Base-by-base conservation (phyloP, 805 yeast species). In the Naumovozyma baii region DNA sequence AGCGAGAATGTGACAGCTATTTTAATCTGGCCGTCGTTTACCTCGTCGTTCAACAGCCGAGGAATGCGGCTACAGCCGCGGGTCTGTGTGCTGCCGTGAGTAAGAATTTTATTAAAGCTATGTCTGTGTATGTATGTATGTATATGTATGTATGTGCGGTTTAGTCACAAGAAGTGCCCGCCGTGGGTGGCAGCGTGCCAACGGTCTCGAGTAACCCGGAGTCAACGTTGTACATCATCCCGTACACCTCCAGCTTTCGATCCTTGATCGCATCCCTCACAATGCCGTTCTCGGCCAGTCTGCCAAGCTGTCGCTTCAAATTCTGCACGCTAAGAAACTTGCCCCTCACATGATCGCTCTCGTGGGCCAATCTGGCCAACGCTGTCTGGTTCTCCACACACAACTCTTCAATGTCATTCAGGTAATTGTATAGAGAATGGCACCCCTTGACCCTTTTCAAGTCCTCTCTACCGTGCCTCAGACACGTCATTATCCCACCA, bases 401-500 rank as follows among this genome's bases (percentile, higher is more conserved):
- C 39, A 84, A 72, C 39, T 79, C 82, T 51, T 81, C 67, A 67
- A 78, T 51, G 72, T 76, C 77, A 51, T 80, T 85, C 49, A 88
- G 64, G 41, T 67, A 63, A 22, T 53, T 43, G 41, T 52, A 50
- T 28, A 67, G 44, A 39, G 62, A 57, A 1, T 49, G 35, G 47
- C 65, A 61, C 5, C 14, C 14, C 9, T 74, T 74, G 78, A 26
- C 87, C 87, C 26, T 79, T 67, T 34, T 39, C 19, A 55, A 37
- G 3, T 48, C 43, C 18, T 50, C 46, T 26, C 57, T 45, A 51
- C 77, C 74, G 42, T 74, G 68, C 2, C 79, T 70, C 36, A 88
- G 63, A 46, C 45, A 40, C 17, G 94, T 86, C 76, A 83, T 77
- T 37, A 85, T 76, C 22, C 96, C 96, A 37, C 95, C 96, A 69